Evolutionary conservation across 495 filamentous ascomycete species (phyloP).

Genomic region (Ramalina peruviana): DNA sequence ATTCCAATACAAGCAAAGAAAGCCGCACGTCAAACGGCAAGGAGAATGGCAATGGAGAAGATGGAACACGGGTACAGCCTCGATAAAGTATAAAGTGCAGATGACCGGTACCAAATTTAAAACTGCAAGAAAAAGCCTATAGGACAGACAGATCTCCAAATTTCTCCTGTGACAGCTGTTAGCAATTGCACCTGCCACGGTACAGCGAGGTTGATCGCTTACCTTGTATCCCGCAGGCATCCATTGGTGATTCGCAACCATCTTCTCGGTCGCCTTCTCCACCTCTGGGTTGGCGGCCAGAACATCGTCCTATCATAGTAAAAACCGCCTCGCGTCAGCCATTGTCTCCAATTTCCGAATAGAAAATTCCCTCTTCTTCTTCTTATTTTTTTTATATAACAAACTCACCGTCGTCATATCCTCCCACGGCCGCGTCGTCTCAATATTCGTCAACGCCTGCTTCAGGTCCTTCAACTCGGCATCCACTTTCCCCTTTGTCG

Average conservation of each 20-base stretch:
- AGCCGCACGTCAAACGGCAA: too few relatives aligned
- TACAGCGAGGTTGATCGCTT: conserved; percentile 20
- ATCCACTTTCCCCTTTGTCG: conserved; percentile 90
- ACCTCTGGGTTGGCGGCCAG: conserved; percentile 84
- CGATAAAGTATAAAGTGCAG: too few relatives aligned
- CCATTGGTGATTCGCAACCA: conserved; percentile 97
- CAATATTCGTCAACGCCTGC: conserved; percentile 92
- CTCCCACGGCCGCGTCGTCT: conserved; percentile 89
- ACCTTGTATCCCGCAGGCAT: conserved; percentile 96
- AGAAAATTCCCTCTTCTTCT: neutral
- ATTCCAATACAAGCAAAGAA: too few relatives aligned
- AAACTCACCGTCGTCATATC: conserved; percentile 90
- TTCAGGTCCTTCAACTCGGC: conserved; percentile 80
- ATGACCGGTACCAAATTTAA: neutral
- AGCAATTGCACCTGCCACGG: neutral
- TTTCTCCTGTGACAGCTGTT: conserved; percentile 56
- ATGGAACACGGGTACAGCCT: too few relatives aligned
- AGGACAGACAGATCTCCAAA: conserved; percentile 91
- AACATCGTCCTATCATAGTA: conserved; percentile 65
- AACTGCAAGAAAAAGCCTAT: conserved; percentile 34
- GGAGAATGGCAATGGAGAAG: too few relatives aligned
- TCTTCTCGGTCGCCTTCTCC: conserved; percentile 79
- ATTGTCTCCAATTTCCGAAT: conserved; percentile 9
- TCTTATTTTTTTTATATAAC: conserved; percentile 3
- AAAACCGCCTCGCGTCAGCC: conserved; percentile 2